Percentiles rank a stretch among this genome's conserved stretches.
These are phyloP conservation scores for Chlorophyllum brunneum DNA, from an alignment of 768 basidiomycete species.

Conservation along the genomic window DNA sequence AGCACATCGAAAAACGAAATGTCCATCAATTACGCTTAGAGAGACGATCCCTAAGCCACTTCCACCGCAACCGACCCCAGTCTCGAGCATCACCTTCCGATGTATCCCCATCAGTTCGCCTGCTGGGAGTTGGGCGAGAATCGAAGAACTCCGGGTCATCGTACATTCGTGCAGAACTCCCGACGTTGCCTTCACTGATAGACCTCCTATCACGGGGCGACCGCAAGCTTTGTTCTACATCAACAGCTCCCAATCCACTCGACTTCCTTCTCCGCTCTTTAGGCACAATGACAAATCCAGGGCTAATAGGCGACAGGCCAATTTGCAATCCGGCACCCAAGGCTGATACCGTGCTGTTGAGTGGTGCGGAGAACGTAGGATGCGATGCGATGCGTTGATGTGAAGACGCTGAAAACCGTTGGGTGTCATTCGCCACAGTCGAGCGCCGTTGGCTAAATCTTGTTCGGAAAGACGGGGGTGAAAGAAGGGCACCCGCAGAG, in stretches of 20 bases:
- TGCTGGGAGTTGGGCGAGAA: background rate
- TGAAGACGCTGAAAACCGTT: background rate
- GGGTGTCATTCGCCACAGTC: background rate
- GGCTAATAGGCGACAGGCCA: slow-evolving; percentile 70
- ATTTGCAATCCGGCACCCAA: slow-evolving; percentile 64
- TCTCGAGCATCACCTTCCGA: background rate
- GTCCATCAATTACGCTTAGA: too few species aligned
- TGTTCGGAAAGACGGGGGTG: slow-evolving; percentile 2
- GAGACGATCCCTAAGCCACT: slow-evolving; percentile 24
- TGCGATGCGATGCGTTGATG: slow-evolving; percentile 7
- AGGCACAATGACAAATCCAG: slow-evolving; percentile 71
- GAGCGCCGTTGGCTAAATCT: slow-evolving; percentile 2
- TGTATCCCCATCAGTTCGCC: background rate
- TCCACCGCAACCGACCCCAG: slow-evolving; percentile 18
- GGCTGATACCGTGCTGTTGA: slow-evolving; percentile 31
- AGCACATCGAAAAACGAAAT: too few species aligned
- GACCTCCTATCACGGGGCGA: slow-evolving; percentile 35
- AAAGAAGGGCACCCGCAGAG: background rate
- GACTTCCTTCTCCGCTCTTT: slow-evolving; percentile 42
- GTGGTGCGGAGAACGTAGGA: slow-evolving; percentile 25
- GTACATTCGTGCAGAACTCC: slow-evolving; percentile 9
- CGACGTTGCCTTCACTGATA: slow-evolving; percentile 48
- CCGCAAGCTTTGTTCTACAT: slow-evolving; percentile 17
- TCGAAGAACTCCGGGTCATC: background rate
- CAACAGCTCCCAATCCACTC: slow-evolving; percentile 24